Evolutionary conservation across 2,329 filamentous ascomycete genomes (phyloP), one percentile per base, ranked within the genome.

Genomic region (Arthroderma sp.): DNA sequence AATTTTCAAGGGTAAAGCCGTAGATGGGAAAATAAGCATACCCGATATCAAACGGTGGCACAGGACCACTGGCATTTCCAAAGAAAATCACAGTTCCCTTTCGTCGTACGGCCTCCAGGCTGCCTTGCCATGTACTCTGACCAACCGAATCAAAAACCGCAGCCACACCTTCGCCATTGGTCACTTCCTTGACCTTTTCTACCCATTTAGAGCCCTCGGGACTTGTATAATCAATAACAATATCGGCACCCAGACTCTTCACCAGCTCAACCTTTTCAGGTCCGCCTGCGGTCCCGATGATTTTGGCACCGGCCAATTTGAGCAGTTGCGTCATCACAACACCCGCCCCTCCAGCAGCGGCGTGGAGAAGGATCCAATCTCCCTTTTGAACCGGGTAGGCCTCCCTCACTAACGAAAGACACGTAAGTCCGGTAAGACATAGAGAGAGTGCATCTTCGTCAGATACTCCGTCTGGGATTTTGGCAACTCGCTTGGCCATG

Each of bases 81-180:
- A 88, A 93, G 40, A 77, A 81, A 28, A 86, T 73, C 55, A 94
- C 65, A 1, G 72, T 82, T 4, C 86, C 88, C 68, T 93, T 93
- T 51, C 80, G 64, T 53, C 80, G 83, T 44, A 89, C 72, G 54
- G 78, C 75, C 51, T 87, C 77, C 51, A 94, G 61, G 56, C 81
- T 82, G 15, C 76, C 71, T 53, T 94, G 85, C 66, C 91, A 94
- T 0, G 88, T 94, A 40, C 74, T 73, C 67, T 86, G 86, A 8
- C 87, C 88, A 2, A 94, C 85, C 4, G 84, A 83, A 59, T 94
- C 87, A 59, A 86, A 93, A 29, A 94, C 82, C 6, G 81, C 86
- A 51, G 78, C 75, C 2, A 82, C 80, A 5, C 88, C 88, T 48
- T 78, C 67, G 0, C 82, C 82, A 1, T 70, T 75, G 0, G 86